These are phyloP conservation scores for Platanthera guangdongensis DNA, from an alignment of 106 monocot species.

Conservation along the genomic window DNA sequence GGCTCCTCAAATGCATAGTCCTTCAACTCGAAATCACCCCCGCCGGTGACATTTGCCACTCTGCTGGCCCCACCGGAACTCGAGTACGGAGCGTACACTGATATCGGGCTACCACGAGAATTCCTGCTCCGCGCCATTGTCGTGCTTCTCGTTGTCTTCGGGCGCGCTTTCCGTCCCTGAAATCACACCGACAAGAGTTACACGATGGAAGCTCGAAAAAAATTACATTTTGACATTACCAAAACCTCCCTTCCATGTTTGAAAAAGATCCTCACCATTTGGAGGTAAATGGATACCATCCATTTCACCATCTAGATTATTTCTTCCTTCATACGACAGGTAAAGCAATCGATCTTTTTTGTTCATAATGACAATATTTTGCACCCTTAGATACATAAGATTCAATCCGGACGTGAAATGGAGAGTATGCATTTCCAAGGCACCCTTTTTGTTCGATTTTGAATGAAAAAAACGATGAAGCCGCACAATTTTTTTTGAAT, in stretches of 20 bases:
- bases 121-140: constrained; percentile 52
- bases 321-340: not conserved
- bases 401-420: too few species aligned
- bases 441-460: too few species aligned
- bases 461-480: too few species aligned
- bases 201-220: not conserved
- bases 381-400: too few species aligned
- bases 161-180: constrained; percentile 79
- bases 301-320: not conserved
- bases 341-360: not conserved
- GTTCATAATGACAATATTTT: not conserved
- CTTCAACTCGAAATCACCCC: constrained; percentile 23
- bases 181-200: not conserved
- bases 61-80: constrained; percentile 22
- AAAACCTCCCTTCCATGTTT: not conserved
- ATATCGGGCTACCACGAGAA: constrained; percentile 58
- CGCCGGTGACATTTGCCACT: constrained; percentile 38
- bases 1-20: constrained; percentile 37
- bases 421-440: too few species aligned
- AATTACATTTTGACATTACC: not conserved
- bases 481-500: too few species aligned
- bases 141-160: constrained; percentile 69
- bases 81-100: constrained; percentile 62
- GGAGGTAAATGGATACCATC: too few species aligned
- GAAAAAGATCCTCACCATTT: not conserved